These are phyloP conservation scores for Uronychia setigera DNA, from an alignment of 73 alveolate genomes.

Conservation along the genomic window DNA sequence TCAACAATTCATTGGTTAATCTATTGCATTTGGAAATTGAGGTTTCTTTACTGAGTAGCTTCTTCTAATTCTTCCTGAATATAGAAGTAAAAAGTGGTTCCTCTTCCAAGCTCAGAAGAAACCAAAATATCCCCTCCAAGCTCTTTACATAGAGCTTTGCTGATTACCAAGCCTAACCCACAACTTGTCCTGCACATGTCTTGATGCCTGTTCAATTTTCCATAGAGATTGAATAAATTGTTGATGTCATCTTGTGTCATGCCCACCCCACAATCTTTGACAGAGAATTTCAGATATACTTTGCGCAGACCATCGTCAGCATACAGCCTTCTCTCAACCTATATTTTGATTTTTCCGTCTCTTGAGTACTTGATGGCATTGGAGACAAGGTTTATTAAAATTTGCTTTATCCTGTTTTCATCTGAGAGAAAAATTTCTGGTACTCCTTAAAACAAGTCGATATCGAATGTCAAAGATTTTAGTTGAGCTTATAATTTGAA, in stretches of 20 bases:
- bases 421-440: not conserved
- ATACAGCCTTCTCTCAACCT: not conserved
- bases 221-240: conserved; percentile 21
- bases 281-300: conserved; percentile 9
- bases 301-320: not conserved
- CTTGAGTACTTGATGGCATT: conserved; percentile 36
- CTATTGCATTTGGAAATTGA: not conserved
- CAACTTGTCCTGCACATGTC: not conserved
- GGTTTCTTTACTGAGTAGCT: not conserved
- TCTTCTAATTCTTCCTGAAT: not conserved
- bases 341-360: conserved; percentile 13
- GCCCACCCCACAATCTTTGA: conserved; percentile 54
- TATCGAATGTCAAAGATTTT: too few relatives aligned
- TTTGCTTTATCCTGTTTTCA: conserved; percentile 30
- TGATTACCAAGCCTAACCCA: conserved; percentile 1
- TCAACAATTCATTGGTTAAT: not conserved
- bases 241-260: conserved; percentile 29
- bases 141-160: conserved; percentile 1
- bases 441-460: not conserved
- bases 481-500: not conserved
- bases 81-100: not conserved
- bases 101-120: not conserved
- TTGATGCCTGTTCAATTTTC: conserved; percentile 4
- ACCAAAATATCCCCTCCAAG: conserved; percentile 7
- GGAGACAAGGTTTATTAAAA: conserved; percentile 23